phyloP scores from a whole-genome alignment of 2,329 filamentous ascomycete species.

The Aureobasidium pullulans region DNA sequence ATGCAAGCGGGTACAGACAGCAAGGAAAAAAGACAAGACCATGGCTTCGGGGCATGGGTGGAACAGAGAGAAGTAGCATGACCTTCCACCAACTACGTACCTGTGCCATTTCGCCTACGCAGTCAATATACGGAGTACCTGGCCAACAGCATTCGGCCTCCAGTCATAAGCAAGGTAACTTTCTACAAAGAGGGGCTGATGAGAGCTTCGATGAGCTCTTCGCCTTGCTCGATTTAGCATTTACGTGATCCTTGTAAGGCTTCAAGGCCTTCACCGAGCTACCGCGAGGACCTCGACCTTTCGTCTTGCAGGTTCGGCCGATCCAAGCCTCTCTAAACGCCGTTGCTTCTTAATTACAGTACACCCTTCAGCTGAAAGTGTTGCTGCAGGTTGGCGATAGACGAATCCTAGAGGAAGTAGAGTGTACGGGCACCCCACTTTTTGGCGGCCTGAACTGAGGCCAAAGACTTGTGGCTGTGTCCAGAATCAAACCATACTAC shows the following conservation, averaged over 20 bases:
- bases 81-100: slow-evolving; percentile 5
- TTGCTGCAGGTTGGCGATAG: neutral
- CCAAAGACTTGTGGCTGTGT: neutral
- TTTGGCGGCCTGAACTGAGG: neutral
- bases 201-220: neutral
- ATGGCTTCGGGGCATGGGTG: neutral
- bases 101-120: neutral
- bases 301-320: neutral
- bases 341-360: neutral
- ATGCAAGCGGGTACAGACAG: neutral
- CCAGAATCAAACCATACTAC: neutral
- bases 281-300: neutral
- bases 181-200: neutral
- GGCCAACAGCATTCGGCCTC: neutral
- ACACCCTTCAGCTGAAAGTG: neutral
- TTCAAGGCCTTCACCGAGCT: neutral
- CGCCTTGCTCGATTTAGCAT: neutral
- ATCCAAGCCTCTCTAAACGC: neutral
- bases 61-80: slow-evolving; percentile 4
- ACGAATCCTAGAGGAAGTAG: neutral
- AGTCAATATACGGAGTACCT: neutral
- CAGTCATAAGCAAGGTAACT: neutral
- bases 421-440: neutral
- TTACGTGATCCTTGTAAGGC: neutral
- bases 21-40: neutral